These are phyloP conservation scores for Teratosphaeria viscida DNA, from an alignment of 2,329 filamentous ascomycete species.

Conservation along the genomic window DNA sequence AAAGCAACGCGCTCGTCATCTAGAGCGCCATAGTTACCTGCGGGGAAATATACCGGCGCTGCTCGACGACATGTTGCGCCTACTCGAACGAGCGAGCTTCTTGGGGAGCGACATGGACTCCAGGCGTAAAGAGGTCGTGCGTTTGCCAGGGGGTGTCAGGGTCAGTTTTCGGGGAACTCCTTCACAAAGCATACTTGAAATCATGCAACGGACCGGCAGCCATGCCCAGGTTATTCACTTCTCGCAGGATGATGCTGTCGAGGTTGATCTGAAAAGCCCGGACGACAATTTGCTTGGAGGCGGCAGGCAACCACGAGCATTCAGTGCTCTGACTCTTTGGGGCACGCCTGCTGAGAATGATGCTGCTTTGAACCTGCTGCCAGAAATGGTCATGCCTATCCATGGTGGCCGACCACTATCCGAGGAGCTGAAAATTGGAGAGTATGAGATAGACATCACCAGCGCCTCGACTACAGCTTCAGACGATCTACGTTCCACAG, in stretches of 20 bases:
- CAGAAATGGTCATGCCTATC: slow-evolving; percentile 3
- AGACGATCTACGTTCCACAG: background rate
- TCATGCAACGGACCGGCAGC: slow-evolving; percentile 22
- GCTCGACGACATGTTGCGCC: slow-evolving; percentile 8
- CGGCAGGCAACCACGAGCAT: background rate
- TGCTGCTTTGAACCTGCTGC: slow-evolving; percentile 10
- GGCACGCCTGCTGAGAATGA: slow-evolving; percentile 12
- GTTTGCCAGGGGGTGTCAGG: slow-evolving; percentile 9
- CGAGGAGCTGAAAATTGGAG: background rate
- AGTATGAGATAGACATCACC: background rate
- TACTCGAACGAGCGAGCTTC: slow-evolving; percentile 11
- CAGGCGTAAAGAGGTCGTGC: slow-evolving; percentile 13
- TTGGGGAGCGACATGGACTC: slow-evolving; percentile 3
- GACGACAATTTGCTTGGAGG: background rate
- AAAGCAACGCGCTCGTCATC: background rate
- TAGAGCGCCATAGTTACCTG: background rate
- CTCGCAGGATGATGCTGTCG: background rate
- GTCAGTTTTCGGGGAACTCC: slow-evolving; percentile 12
- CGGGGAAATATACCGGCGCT: background rate
- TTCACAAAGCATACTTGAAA: slow-evolving; percentile 15
- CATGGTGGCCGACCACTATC: background rate
- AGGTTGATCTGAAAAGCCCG: background rate
- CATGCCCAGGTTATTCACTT: slow-evolving; percentile 11
- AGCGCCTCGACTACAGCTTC: background rate
- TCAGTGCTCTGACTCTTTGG: slow-evolving; percentile 13